Evolutionary conservation across 1,284 basidiomycete species (phyloP).

Genomic region (Apiotrichum veenhuisii): DNA sequence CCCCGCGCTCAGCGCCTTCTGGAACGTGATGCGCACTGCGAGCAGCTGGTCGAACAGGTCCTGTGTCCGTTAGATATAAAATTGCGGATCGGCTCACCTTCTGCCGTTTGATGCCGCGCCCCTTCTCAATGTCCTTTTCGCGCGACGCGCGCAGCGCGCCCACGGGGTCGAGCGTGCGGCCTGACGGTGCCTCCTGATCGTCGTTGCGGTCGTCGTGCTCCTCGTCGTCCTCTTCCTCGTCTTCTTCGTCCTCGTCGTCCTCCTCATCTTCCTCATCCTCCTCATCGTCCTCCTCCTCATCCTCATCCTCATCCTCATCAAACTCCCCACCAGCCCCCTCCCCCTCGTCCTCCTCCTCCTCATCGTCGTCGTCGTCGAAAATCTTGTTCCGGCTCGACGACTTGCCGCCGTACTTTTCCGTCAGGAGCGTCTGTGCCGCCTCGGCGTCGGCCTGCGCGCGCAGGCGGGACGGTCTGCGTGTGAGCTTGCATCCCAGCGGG

Average conservation of each 20-base stretch:
- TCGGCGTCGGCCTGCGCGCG: constrained; percentile 58
- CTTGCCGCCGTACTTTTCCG: constrained; percentile 66
- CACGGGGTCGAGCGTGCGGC: constrained; percentile 51
- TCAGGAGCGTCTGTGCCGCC: constrained; percentile 54
- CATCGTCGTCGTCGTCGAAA: constrained; percentile 47
- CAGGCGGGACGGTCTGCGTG: constrained; percentile 62
- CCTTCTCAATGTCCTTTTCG: constrained; percentile 58
- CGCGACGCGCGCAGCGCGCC: constrained; percentile 40
- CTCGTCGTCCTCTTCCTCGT: constrained; percentile 49
- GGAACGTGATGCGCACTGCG: constrained; percentile 80
- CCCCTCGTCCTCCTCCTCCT: constrained; percentile 52
- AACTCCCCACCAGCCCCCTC: constrained; percentile 58
- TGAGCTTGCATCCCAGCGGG: too few species aligned
- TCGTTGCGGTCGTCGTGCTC: constrained; percentile 50
- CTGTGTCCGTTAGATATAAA: constrained; percentile 50
- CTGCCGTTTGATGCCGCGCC: constrained; percentile 74
- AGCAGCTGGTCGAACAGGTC: constrained; percentile 76
- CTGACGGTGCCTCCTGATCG: constrained; percentile 23
- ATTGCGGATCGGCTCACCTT: constrained; percentile 57
- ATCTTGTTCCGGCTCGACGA: constrained; percentile 62
- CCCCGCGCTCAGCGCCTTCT: constrained; percentile 67
- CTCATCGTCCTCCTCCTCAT: constrained; percentile 44
- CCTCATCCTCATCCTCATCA: constrained; percentile 62
- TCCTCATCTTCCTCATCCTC: constrained; percentile 50
- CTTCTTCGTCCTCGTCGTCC: constrained; percentile 52